Evolutionary conservation across 2,329 filamentous ascomycete genomes (phyloP).

Genomic region (Daldinia sp.): DNA sequence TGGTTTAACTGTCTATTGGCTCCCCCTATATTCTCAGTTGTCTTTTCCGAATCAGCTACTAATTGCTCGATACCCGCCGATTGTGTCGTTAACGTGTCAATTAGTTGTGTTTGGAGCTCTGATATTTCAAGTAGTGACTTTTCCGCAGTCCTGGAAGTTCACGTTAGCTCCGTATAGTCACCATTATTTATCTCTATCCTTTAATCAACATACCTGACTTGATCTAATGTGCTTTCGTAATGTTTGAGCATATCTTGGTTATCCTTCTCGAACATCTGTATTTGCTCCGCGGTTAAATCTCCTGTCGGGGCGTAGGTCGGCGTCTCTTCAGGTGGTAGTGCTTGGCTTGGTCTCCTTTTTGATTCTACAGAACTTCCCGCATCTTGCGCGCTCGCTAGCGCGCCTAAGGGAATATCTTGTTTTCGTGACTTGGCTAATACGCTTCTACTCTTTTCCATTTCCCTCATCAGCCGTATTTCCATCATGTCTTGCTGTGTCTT

Average conservation of each 20-base stretch:
- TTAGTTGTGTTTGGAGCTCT: slow-evolving; percentile 89
- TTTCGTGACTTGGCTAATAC: slow-evolving; percentile 77
- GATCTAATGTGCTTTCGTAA: slow-evolving; percentile 92
- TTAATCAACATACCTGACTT: slow-evolving; percentile 80
- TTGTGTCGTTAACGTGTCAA: slow-evolving; percentile 86
- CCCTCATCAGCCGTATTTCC: slow-evolving; percentile 84
- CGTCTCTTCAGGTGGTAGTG: slow-evolving; percentile 45
- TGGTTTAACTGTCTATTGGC: slow-evolving; percentile 93
- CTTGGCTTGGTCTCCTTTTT: slow-evolving; percentile 42
- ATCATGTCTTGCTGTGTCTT: slow-evolving; percentile 91
- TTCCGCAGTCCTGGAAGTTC: slow-evolving; percentile 77
- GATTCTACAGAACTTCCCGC: slow-evolving; percentile 34
- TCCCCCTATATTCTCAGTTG: slow-evolving; percentile 85
- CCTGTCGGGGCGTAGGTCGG: slow-evolving; percentile 51
- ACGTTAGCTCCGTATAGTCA: slow-evolving; percentile 12
- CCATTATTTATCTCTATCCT: not conserved
- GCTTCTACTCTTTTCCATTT: slow-evolving; percentile 90
- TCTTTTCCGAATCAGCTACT: slow-evolving; percentile 83
- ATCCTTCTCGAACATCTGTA: slow-evolving; percentile 93
- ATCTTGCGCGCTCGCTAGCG: slow-evolving; percentile 37
- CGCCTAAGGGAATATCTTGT: slow-evolving; percentile 42
- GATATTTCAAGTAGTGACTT: slow-evolving; percentile 92
- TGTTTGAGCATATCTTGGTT: slow-evolving; percentile 94
- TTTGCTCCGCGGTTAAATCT: slow-evolving; percentile 82
- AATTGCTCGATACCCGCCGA: slow-evolving; percentile 90